These are phyloP conservation scores for Neurospora sp. DNA, from an alignment of 2,329 filamentous ascomycete genomes.

Conservation along the genomic window DNA sequence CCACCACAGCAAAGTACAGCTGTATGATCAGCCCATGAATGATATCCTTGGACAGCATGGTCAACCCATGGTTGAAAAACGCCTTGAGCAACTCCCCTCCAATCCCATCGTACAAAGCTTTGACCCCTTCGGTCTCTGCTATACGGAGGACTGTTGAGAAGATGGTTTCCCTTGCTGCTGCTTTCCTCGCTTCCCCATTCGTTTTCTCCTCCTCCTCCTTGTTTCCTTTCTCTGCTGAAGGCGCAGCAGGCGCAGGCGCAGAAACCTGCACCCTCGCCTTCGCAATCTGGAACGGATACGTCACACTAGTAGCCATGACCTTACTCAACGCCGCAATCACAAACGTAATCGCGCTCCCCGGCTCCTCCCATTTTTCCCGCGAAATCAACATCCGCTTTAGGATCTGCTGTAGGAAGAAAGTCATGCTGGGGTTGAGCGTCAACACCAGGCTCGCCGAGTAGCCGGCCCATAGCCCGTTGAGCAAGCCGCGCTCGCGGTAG, in stretches of 20 bases:
- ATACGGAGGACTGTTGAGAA: slow-evolving; percentile 53
- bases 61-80: slow-evolving; percentile 77
- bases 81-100: slow-evolving; percentile 69
- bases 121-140: slow-evolving; percentile 52
- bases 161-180: slow-evolving; percentile 36
- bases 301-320: slow-evolving; percentile 62
- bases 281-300: slow-evolving; percentile 80
- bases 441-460: slow-evolving; percentile 73
- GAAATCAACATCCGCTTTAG: slow-evolving; percentile 51
- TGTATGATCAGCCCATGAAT: slow-evolving; percentile 64
- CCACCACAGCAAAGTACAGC: slow-evolving; percentile 57
- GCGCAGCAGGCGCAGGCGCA: slow-evolving; percentile 4
- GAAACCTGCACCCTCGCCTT: slow-evolving; percentile 67
- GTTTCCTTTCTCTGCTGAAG: not conserved
- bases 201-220: not conserved
- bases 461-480: slow-evolving; percentile 75
- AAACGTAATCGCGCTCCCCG: slow-evolving; percentile 27
- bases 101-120: slow-evolving; percentile 66
- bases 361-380: slow-evolving; percentile 28
- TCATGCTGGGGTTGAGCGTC: slow-evolving; percentile 77
- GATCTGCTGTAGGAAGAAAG: slow-evolving; percentile 71
- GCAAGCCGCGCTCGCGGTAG: slow-evolving; percentile 51
- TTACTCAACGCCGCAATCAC: slow-evolving; percentile 66
- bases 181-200: slow-evolving; percentile 14
- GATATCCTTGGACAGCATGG: slow-evolving; percentile 76